phyloP scores from a whole-genome alignment of 2,329 filamentous ascomycete species.

The Trichoderma breve region DNA sequence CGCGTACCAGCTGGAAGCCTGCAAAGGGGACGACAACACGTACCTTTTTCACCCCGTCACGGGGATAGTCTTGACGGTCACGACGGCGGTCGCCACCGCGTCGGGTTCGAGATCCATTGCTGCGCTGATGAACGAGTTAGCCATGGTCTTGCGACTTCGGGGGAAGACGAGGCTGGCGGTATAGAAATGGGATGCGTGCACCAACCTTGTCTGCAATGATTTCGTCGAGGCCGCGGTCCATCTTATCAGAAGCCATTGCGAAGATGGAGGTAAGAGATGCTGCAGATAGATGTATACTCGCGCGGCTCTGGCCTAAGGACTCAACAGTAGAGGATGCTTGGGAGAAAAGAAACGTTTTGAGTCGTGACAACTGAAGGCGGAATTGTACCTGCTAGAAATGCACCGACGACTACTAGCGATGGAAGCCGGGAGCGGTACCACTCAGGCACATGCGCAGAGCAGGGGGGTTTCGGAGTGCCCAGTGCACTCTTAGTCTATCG shows the following conservation, averaged over 20 bases:
- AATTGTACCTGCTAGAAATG: slow-evolving; percentile 5
- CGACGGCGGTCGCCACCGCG: slow-evolving; percentile 36
- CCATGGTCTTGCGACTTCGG: background rate
- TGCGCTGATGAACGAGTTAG: slow-evolving; percentile 29
- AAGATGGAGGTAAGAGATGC: background rate
- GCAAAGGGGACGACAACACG: slow-evolving; percentile 12
- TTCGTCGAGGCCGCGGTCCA: slow-evolving; percentile 57
- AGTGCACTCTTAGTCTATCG: background rate
- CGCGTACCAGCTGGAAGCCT: slow-evolving; percentile 1
- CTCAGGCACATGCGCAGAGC: background rate
- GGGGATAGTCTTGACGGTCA: slow-evolving; percentile 54
- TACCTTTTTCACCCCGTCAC: slow-evolving; percentile 91
- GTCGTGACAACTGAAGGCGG: background rate
- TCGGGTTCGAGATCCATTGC: slow-evolving; percentile 38
- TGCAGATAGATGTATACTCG: background rate
- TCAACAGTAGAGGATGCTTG: background rate
- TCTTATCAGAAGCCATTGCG: slow-evolving; percentile 40
- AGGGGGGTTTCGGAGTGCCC: background rate
- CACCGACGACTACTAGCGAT: background rate
- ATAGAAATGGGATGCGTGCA: background rate
- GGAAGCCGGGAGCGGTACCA: background rate
- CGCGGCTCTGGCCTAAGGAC: background rate
- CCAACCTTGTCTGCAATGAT: slow-evolving; percentile 52
- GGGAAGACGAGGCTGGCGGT: slow-evolving; percentile 1
- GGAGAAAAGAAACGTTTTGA: background rate